These are phyloP conservation scores for Aspergillus ustus DNA, from an alignment of 2,329 filamentous ascomycete species.

Conservation along the genomic window DNA sequence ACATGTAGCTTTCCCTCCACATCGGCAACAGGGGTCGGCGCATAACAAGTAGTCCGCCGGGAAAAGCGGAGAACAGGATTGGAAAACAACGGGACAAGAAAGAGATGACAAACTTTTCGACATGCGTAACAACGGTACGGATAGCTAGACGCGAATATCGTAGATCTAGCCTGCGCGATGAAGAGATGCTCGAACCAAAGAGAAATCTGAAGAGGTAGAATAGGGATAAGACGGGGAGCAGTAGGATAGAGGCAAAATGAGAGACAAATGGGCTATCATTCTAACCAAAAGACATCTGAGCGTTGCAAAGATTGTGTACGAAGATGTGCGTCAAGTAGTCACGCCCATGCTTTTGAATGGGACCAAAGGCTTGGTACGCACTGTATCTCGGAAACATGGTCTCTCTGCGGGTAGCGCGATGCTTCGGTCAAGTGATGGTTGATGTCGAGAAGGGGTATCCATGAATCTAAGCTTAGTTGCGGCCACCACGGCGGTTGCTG, in stretches of 20 bases:
- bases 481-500: slow-evolving; percentile 50
- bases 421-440: slow-evolving; percentile 24
- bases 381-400: background rate
- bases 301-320: slow-evolving; percentile 7
- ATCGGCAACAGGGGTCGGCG: slow-evolving; percentile 41
- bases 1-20: slow-evolving; percentile 34
- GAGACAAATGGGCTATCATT: slow-evolving; percentile 31
- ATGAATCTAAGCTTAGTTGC: slow-evolving; percentile 46
- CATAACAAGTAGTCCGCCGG: slow-evolving; percentile 37
- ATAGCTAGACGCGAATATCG: slow-evolving; percentile 37
- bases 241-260: slow-evolving; percentile 23
- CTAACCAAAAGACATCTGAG: slow-evolving; percentile 30
- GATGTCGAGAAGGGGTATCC: slow-evolving; percentile 36
- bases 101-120: slow-evolving; percentile 42
- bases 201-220: slow-evolving; percentile 17
- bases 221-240: slow-evolving; percentile 22
- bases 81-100: slow-evolving; percentile 30
- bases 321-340: background rate
- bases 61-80: slow-evolving; percentile 38
- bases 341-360: background rate
- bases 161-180: slow-evolving; percentile 33
- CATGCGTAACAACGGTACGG: slow-evolving; percentile 40
- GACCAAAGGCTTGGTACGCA: background rate
- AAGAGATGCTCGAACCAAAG: slow-evolving; percentile 29
- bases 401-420: slow-evolving; percentile 16